Evolutionary conservation across 331 rosid species (phyloP), one percentile per base, ranked within the genome.

Genomic region (Cucumis variabilis): DNA sequence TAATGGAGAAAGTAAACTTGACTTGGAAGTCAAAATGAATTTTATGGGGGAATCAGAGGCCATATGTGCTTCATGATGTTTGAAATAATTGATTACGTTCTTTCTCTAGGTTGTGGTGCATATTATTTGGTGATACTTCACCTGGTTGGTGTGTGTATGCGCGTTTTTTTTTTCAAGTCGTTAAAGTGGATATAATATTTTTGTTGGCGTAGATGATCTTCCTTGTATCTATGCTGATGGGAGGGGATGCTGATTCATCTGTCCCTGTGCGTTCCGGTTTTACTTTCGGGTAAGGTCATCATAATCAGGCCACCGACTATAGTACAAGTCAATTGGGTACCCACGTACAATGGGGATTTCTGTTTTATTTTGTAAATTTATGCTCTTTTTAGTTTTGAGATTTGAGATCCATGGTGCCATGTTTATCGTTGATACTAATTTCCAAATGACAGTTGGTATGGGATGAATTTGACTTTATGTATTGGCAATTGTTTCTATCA

Each of bases 181-280:
- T 41, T 73, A 33, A 44, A 70, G 21, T 41, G 44, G 60, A 77
- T 58, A 63, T 50, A 37, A 11, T 41, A 74, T 55, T 79, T 20
- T 41, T 82, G 53, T 86, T 88, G 87, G 70, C 89, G 89, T 81
- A 96, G 98, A 89, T 90, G 86, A 70, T 96, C 72, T 86, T 93
- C 85, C 87, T 92, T 81, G 90, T 92, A 62, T 88, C 90, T 89
- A 84, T 87, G 46, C 89, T 91, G 55, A 84, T 75, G n/a, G 91
- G 91, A 77, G 94, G 78, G 88, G 81, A 90, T 87, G 65, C 90
- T 60, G 84, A 89, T 85, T 79, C 88, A 8, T 85, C 76, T 63
- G 82, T 14, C 71, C 74, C 88, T 83, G 41, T 48, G 82, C 33
- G n/a, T 75, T 70, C 87, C 19, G 86, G 87, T 84, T 79, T 17